phyloP scores from a whole-genome alignment of 225 moss, liverwort and hornwort species.

The Polytrichum formosum region DNA sequence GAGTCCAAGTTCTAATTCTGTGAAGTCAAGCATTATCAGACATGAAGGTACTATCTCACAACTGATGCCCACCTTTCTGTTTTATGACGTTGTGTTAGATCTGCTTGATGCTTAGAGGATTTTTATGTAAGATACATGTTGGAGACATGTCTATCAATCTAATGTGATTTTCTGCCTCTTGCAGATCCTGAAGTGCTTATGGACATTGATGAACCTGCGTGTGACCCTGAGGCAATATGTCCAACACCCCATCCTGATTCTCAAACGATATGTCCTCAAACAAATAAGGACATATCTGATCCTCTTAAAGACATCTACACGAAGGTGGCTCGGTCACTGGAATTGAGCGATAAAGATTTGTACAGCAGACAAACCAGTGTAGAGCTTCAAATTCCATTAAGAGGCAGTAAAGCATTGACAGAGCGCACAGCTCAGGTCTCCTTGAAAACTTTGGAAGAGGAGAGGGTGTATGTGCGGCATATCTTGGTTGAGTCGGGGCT shows the following conservation, averaged over 20 bases:
- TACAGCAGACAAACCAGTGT: conserved; percentile 3
- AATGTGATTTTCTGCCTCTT: background rate
- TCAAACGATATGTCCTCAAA: conserved; percentile 7
- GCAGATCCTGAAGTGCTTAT: conserved; percentile 14
- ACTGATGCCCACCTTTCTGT: no score
- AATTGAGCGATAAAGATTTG: conserved; percentile 26
- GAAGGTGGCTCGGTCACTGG: conserved; percentile 28
- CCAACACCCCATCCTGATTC: conserved; percentile 4
- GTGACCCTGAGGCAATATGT: conserved; percentile 16
- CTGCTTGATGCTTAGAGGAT: background rate
- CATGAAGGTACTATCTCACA: conserved; percentile 23
- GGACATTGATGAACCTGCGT: conserved; percentile 8
- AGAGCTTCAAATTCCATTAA: conserved; percentile 14
- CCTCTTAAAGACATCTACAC: conserved; percentile 35
- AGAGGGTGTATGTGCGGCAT: conserved; percentile 30
- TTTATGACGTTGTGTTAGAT: background rate
- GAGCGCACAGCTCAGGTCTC: conserved; percentile 1
- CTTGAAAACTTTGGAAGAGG: conserved; percentile 17
- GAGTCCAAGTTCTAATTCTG: conserved; percentile 43
- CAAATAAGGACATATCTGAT: conserved; percentile 25
- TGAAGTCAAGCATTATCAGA: conserved; percentile 18
- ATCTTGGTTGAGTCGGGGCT: conserved; percentile 34
- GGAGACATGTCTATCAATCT: background rate
- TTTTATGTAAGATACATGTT: background rate
- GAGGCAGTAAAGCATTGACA: background rate